A percentile compares a stretch with the other conserved stretches of the same genome.
Conservation (phyloP, 2,329 filamentous ascomycete species). For the Ciborinia camelliae region DNA sequence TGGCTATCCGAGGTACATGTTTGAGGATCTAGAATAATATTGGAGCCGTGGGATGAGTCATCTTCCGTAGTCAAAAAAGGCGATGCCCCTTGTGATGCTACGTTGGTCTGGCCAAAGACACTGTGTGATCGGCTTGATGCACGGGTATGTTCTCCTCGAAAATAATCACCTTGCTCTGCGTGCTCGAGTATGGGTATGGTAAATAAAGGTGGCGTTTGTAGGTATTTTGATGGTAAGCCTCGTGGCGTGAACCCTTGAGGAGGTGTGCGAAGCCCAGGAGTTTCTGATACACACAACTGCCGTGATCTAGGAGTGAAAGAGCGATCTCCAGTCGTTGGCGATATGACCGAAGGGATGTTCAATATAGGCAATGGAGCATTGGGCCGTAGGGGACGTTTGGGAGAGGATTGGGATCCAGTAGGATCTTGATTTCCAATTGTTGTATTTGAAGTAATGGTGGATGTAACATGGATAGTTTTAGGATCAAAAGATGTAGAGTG, state of each 20-base stretch:
- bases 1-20: constrained; percentile 24
- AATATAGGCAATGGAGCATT: neutral
- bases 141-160: neutral
- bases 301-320: neutral
- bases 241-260: neutral
- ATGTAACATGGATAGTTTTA: neutral
- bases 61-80: neutral
- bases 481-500: neutral
- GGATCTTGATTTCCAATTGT: neutral
- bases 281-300: neutral
- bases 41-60: constrained; percentile 20
- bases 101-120: neutral
- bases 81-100: neutral
- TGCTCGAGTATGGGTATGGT: neutral
- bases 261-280: constrained; percentile 1
- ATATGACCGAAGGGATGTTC: neutral
- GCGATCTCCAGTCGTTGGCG: neutral
- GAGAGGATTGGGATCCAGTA: neutral
- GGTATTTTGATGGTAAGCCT: neutral
- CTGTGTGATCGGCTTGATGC: neutral
- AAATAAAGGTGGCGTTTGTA: neutral
- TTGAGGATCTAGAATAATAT: constrained; percentile 20
- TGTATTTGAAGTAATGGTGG: neutral
- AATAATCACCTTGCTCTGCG: constrained; percentile 1
- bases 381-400: constrained; percentile 5